These are phyloP conservation scores for Talaromyces rugulosus DNA, from an alignment of 2,329 filamentous ascomycete species.

Conservation along the genomic window DNA sequence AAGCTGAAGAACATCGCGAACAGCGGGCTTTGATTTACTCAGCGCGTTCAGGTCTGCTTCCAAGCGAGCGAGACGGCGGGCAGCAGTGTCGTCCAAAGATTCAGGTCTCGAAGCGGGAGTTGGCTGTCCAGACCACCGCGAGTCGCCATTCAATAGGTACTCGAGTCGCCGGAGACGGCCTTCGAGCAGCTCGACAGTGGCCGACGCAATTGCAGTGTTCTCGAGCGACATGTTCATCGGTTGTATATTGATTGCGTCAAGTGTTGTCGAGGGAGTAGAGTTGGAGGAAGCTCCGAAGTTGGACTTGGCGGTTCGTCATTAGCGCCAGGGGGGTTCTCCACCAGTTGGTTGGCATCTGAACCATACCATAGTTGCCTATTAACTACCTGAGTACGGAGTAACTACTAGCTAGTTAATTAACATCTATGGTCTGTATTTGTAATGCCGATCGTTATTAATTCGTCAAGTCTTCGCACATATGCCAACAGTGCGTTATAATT, in stretches of 20 bases:
- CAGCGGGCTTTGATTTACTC: conserved; percentile 32
- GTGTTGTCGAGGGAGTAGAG: not conserved
- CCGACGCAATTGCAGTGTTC: conserved; percentile 32
- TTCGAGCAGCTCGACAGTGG: conserved; percentile 42
- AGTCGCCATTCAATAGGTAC: conserved; percentile 41
- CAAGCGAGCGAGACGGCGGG: conserved; percentile 34
- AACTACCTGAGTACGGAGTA: no score
- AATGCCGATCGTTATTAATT: not conserved
- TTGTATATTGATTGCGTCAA: not conserved
- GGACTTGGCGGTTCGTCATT: not conserved
- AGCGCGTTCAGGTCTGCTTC: conserved; percentile 37
- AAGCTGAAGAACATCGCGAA: conserved; percentile 40
- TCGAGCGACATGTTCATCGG: conserved; percentile 27
- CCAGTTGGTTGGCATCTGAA: not conserved
- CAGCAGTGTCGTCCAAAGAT: conserved; percentile 34
- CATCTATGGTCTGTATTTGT: no score
- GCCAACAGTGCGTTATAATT: not conserved
- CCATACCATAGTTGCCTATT: not conserved
- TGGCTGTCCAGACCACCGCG: conserved; percentile 38
- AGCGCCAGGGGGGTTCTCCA: not conserved
- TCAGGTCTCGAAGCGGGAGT: conserved; percentile 29
- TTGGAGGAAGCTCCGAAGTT: not conserved
- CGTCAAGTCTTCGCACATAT: not conserved
- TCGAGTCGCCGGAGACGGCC: conserved; percentile 41
- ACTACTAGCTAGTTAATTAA: no score